Base-by-base conservation (phyloP, 2,329 filamentous ascomycete species). In the Aureobasidium leucospermi region DNA sequence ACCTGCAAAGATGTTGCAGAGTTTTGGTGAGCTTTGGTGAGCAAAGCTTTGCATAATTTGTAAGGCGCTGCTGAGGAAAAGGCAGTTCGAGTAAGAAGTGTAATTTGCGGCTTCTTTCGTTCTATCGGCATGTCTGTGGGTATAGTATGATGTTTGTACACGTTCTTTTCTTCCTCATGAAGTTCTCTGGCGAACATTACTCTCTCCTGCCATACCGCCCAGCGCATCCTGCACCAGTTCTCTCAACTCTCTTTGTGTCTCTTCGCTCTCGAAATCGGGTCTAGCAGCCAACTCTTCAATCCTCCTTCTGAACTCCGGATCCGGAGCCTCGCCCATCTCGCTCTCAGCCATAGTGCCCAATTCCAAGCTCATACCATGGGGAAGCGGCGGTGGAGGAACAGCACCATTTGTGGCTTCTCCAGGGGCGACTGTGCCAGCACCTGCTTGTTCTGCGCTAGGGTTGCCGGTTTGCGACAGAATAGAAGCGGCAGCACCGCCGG, bases 281-380 rank as follows among this genome's bases (percentile, higher is more conserved):
- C 90, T 81, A 38, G 86, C 81, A 2, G 94, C 92, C 61, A 99
- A 76, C 73, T 96, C 88, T 68, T 97, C 91, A 69, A 99, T 97
- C 57, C 89, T 82, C 65, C 87, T 80, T 69, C 87, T 85, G 65
- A 99, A 90, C 65, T 92, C 91, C 1, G 89, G 85, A 69, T 97
- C 91, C 8, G 87, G 83, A 6, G 83, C 82, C 11, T 83, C 84
- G 46, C 83, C 78, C 0, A 72, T 78, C 65, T 73, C 72, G 13
- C 46, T 49, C 65, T 87, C 81, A 6, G 81, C 79, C 78, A 94
- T 85, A 2, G 88, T 88, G 48, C 88, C 88, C 60, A 97, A 74
- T 34, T 88, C 89, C 62, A 99, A 80, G 51, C 84, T 81, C 62
- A 97, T 79, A 31, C 91, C 91, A 45, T 87, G 80, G 0, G 92